Percentiles rank a stretch among this genome's conserved stretches.
phyloP scores from a whole-genome alignment of 345 rosid genomes.

The Camelina laxa region DNA sequence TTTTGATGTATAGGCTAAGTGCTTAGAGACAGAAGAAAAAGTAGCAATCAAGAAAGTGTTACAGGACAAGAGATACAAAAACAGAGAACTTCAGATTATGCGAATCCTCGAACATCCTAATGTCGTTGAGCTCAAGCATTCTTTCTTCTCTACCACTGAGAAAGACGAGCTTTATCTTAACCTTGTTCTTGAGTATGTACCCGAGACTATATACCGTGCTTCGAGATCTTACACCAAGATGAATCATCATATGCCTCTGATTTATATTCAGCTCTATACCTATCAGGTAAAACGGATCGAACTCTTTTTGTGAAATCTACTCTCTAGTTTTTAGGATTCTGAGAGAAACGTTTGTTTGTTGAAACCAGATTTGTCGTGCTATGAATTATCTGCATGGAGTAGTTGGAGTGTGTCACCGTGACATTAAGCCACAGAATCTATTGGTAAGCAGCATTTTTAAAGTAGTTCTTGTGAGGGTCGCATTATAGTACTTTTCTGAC shows the following conservation, averaged over 20 bases:
- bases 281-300: conserved; percentile 64
- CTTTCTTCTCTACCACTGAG: conserved; percentile 92
- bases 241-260: conserved; percentile 86
- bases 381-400: conserved; percentile 85
- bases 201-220: conserved; percentile 84
- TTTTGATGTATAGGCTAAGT: conserved; percentile 68
- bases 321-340: neutral
- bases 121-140: conserved; percentile 82
- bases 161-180: conserved; percentile 94
- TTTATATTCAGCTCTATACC: conserved; percentile 90
- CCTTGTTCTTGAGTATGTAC: conserved; percentile 95
- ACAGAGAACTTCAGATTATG: conserved; percentile 93
- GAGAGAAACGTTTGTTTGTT: neutral
- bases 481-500: neutral
- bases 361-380: conserved; percentile 87
- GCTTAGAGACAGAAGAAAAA: conserved; percentile 92
- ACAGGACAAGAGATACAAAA: conserved; percentile 97
- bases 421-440: conserved; percentile 95
- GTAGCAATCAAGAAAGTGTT: conserved; percentile 99
- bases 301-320: neutral
- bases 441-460: conserved; percentile 54
- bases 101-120: conserved; percentile 93
- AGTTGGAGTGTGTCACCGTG: conserved; percentile 96
- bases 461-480: neutral
- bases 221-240: conserved; percentile 83